Percentiles rank a stretch among this genome's conserved stretches.
These are phyloP conservation scores for Alternaria conjuncta DNA, from an alignment of 2,329 filamentous ascomycete species.

Conservation along the genomic window DNA sequence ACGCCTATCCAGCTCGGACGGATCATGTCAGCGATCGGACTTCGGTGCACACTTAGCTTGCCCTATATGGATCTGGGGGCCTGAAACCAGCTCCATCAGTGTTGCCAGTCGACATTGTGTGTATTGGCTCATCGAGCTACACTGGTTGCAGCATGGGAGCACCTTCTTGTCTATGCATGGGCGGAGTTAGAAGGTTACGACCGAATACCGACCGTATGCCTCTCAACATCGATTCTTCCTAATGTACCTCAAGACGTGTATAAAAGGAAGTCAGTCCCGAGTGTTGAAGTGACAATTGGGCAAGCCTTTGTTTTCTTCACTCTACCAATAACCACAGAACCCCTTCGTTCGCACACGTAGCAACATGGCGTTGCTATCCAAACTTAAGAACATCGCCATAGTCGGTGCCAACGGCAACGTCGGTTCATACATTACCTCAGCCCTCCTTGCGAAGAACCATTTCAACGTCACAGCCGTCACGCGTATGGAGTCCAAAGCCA, in stretches of 20 bases:
- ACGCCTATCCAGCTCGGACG: neutral
- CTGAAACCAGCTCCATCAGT: neutral
- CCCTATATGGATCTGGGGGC: neutral
- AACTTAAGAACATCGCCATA: slow-evolving; percentile 47
- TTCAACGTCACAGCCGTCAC: slow-evolving; percentile 58
- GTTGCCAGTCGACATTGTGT: neutral
- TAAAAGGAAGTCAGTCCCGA: neutral
- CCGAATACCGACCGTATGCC: slow-evolving; percentile 2
- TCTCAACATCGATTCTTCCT: neutral
- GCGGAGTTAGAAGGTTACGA: neutral
- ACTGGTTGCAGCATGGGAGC: neutral
- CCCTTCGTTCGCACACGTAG: neutral
- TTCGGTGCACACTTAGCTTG: neutral
- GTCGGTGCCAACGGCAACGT: slow-evolving; percentile 43
- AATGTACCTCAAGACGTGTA: neutral
- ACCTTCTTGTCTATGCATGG: neutral
- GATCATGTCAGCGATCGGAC: neutral
- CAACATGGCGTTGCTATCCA: neutral
- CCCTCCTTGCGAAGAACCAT: slow-evolving; percentile 56
- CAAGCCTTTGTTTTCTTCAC: neutral
- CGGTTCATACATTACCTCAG: slow-evolving; percentile 43
- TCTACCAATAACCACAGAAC: neutral
- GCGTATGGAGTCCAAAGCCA: slow-evolving; percentile 52
- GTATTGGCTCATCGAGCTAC: neutral
- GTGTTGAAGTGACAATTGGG: neutral